A percentile compares a stretch with the other conserved stretches of the same genome.
phyloP scores from a whole-genome alignment of 2,329 filamentous ascomycete genomes.

The Alternaria tenuissima region DNA sequence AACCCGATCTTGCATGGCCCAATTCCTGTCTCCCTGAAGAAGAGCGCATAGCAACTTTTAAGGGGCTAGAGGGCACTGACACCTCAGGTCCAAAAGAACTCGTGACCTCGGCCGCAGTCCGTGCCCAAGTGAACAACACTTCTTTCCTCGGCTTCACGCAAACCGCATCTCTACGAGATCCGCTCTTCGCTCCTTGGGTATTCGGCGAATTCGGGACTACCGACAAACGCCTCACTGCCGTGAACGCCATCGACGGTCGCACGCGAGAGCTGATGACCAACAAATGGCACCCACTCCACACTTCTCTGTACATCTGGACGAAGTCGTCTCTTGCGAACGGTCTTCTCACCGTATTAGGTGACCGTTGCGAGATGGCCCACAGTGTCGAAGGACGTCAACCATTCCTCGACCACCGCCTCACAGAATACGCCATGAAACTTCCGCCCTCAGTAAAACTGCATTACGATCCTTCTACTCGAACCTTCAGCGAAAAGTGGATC shows the following conservation, averaged over 20 bases:
- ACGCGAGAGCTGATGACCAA: conserved; percentile 31
- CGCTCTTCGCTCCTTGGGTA: conserved; percentile 21
- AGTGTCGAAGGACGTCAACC: conserved; percentile 53
- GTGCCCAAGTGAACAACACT: conserved; percentile 26
- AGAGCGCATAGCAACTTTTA: conserved; percentile 18
- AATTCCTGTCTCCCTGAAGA: conserved; percentile 19
- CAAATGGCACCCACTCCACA: conserved; percentile 38
- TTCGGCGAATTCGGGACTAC: conserved; percentile 20
- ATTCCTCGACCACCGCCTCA: conserved; percentile 53
- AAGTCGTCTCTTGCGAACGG: conserved; percentile 38
- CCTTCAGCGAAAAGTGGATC: conserved; percentile 59
- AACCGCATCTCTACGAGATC: conserved; percentile 13
- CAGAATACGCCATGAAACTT: conserved; percentile 51
- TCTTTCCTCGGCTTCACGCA: conserved; percentile 26
- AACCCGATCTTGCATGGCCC: conserved; percentile 52
- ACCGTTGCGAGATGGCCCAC: conserved; percentile 57
- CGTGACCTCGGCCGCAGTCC: conserved; percentile 18
- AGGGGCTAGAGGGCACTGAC: conserved; percentile 16
- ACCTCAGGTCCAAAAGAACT: conserved; percentile 24
- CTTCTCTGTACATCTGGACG: conserved; percentile 36
- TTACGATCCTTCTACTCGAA: conserved; percentile 31
- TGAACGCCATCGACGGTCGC: conserved; percentile 35
- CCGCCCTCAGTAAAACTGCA: conserved; percentile 51
- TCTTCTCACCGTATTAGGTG: conserved; percentile 55
- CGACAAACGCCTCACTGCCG: conserved; percentile 22